A percentile compares a stretch with the other conserved stretches of the same genome.
phyloP scores from a whole-genome alignment of 192 early-diverging fungal genomes.

The Coemansia guatemalensis region DNA sequence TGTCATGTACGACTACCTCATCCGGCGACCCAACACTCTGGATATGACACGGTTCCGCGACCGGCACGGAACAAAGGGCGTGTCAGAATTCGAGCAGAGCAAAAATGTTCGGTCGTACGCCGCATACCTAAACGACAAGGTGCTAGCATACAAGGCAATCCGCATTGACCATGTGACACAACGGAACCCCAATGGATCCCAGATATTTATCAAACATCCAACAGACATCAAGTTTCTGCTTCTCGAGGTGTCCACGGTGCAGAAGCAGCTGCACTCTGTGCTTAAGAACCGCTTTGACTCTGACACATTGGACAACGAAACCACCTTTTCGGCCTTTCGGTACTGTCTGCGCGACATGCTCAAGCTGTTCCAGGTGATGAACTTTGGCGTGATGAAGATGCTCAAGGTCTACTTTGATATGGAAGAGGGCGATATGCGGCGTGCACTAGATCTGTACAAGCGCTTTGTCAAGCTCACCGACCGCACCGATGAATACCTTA shows the following conservation, averaged over 20 bases:
- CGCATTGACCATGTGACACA: slow-evolving; percentile 52
- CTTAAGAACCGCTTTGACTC: slow-evolving; percentile 55
- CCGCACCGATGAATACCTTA: slow-evolving; percentile 51
- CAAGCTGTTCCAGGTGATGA: slow-evolving; percentile 60
- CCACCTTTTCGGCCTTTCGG: slow-evolving; percentile 53
- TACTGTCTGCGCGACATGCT: slow-evolving; percentile 55
- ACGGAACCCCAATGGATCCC: slow-evolving; percentile 38
- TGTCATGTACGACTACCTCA: slow-evolving; percentile 45
- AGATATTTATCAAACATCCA: slow-evolving; percentile 44
- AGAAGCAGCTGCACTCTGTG: slow-evolving; percentile 53
- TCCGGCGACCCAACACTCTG: slow-evolving; percentile 37
- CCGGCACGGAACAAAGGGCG: slow-evolving; percentile 51
- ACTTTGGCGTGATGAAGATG: slow-evolving; percentile 58
- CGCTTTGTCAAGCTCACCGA: slow-evolving; percentile 57
- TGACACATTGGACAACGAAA: slow-evolving; percentile 55
- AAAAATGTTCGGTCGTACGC: slow-evolving; percentile 56
- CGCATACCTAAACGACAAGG: slow-evolving; percentile 52
- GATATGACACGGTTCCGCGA: slow-evolving; percentile 56
- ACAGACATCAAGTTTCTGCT: slow-evolving; percentile 49
- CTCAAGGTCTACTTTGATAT: slow-evolving; percentile 58
- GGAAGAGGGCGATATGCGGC: slow-evolving; percentile 50
- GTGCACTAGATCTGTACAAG: slow-evolving; percentile 55
- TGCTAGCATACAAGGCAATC: slow-evolving; percentile 49
- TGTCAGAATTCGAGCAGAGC: slow-evolving; percentile 55
- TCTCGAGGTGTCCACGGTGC: slow-evolving; percentile 52